These are phyloP conservation scores for Rhodotorula mucilaginosa DNA, from an alignment of 1,284 basidiomycete genomes.

Conservation along the genomic window DNA sequence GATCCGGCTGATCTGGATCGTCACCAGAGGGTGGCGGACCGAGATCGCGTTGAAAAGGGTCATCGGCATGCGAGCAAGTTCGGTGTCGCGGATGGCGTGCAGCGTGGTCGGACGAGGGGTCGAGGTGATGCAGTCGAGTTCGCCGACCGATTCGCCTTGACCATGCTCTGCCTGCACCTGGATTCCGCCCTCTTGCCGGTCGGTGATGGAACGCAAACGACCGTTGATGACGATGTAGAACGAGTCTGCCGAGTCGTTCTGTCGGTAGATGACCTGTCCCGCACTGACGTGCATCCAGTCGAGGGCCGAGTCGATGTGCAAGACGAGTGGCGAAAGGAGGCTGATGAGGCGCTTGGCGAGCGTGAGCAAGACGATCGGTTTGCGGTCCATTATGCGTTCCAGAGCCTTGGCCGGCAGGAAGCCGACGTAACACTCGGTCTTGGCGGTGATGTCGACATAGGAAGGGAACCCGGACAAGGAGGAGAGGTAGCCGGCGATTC, in stretches of 20 bases:
- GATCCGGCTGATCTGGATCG: conserved; percentile 89
- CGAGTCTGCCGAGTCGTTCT: conserved; percentile 83
- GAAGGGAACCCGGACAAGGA: conserved; percentile 87
- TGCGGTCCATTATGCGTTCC: conserved; percentile 84
- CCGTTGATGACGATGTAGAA: conserved; percentile 98
- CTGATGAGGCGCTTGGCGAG: conserved; percentile 95
- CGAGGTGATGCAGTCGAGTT: conserved; percentile 92
- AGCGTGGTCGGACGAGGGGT: conserved; percentile 83
- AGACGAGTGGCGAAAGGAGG: conserved; percentile 85
- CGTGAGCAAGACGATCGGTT: conserved; percentile 91
- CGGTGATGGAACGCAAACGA: conserved; percentile 75
- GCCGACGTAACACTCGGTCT: conserved; percentile 95
- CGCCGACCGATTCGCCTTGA: conserved; percentile 66
- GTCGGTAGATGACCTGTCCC: conserved; percentile 83
- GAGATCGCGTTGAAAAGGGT: conserved; percentile 91
- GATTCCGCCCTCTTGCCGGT: conserved; percentile 63
- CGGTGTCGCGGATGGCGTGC: conserved; percentile 96
- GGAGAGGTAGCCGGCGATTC: conserved; percentile 96
- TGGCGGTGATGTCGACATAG: conserved; percentile 93
- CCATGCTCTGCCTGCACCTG: conserved; percentile 90
- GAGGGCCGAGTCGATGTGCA: conserved; percentile 94
- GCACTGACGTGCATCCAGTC: conserved; percentile 98
- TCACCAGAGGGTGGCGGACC: conserved; percentile 84
- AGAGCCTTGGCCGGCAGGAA: conserved; percentile 85
- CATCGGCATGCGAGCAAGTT: conserved; percentile 95